Evolutionary conservation across 1,284 basidiomycete species (phyloP).

Genomic region (Fomitopsis schrenkii): DNA sequence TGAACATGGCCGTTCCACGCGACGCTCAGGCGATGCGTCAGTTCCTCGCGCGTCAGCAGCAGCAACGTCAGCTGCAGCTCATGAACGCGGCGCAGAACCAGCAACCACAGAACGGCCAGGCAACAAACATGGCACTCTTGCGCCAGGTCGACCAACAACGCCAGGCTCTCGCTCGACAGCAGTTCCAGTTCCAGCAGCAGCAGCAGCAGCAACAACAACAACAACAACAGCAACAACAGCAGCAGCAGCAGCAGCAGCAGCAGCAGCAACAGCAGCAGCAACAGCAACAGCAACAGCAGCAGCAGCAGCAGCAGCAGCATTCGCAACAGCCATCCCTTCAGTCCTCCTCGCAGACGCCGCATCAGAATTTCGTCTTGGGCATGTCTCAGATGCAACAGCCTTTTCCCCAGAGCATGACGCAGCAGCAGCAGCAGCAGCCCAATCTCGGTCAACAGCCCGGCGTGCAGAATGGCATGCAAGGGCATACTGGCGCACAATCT

Average conservation of each 20-base stretch:
- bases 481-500: not conserved
- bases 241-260: constrained; percentile 23
- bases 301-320: constrained; percentile 13
- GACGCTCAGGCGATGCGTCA: not conserved
- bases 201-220: constrained; percentile 16
- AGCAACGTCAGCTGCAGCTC: constrained; percentile 44
- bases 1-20: constrained; percentile 22
- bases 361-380: not conserved
- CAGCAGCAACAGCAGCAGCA: constrained; percentile 18
- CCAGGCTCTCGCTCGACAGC: constrained; percentile 24
- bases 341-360: constrained; percentile 1
- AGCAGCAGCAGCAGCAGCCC: not conserved
- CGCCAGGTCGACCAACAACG: constrained; percentile 10
- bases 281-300: constrained; percentile 15
- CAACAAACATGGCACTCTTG: not conserved
- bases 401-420: not conserved
- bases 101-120: constrained; percentile 27
- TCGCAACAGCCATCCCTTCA: constrained; percentile 12
- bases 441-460: not conserved
- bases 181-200: constrained; percentile 15
- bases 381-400: not conserved
- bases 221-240: constrained; percentile 16
- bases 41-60: constrained; percentile 24
- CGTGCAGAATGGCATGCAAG: not conserved
- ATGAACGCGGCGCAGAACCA: constrained; percentile 43